Base-by-base conservation (phyloP, 768 basidiomycete genomes). In the Leccinum fibrillosum region DNA sequence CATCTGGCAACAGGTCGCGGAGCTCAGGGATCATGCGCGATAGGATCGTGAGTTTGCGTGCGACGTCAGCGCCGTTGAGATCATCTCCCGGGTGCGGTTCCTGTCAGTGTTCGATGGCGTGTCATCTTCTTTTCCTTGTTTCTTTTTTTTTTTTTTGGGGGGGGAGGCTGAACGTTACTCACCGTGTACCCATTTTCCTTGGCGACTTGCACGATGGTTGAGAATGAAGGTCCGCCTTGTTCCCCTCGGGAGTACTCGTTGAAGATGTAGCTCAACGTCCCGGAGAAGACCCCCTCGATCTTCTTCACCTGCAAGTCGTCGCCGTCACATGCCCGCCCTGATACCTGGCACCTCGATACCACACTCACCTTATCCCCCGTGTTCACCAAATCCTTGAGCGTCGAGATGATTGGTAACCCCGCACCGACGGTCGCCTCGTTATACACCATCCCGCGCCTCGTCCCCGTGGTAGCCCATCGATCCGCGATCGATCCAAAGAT, bases 231-330 rank as follows among this genome's bases (percentile, higher is more conserved):
- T 0, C 88, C 89, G 51, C 82, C 82, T 5, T 85, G 75, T 49
- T 81, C 79, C 2, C 84, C 86, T 4, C 85, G 87, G 2, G 91
- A 73, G 88, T 77, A 94, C 92, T 94, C 86, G 77, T 98, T 98
- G 82, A 99, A 99, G 76, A 99, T 98, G 77, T 98, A 99, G 70
- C 90, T 93, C 81, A 99, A 85, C 3, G 97, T 99, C 9, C 97
- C 97, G 5, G 92, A 94, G 74, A 99, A 92, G 21, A 98, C 97
- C 39, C 97, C 97, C 73, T 99, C 97, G 63, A 98, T 92, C 79
- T 92, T 96, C 66, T 80, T 76, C 61, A 96, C 78, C 88, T 91
- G 59, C 19, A 44, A 44, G 19, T 7, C 42, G 42, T 5, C 42
- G 11, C 19, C 42, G n/a, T 44, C 19, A 44, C 10, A 11, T 44